phyloP scores from a whole-genome alignment of 768 basidiomycete species.

The Coprinellus aureogranulatus region DNA sequence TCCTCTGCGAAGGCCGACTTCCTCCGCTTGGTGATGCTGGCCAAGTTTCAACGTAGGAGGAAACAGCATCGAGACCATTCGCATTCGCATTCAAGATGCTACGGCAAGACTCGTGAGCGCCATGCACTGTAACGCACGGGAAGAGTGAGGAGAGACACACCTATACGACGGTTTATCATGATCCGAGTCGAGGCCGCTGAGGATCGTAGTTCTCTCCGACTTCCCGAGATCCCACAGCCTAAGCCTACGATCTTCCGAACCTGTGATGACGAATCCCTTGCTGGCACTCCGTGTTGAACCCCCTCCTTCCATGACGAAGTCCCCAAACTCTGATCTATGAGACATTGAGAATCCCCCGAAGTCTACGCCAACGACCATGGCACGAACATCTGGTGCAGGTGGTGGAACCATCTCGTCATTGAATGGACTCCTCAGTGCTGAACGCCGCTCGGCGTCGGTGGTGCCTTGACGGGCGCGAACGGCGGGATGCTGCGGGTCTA shows the following conservation, averaged over 20 bases:
- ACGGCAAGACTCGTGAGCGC: constrained; percentile 1
- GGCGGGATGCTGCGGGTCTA: constrained; percentile 7
- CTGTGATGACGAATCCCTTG: constrained; percentile 78
- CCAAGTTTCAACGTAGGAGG: constrained; percentile 67
- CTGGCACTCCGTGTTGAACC: constrained; percentile 37
- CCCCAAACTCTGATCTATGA: constrained; percentile 51
- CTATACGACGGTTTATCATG: constrained; percentile 75
- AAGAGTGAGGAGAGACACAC: constrained; percentile 33
- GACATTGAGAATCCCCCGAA: constrained; percentile 67
- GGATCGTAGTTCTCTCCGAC: constrained; percentile 68
- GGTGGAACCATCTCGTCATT: constrained; percentile 36
- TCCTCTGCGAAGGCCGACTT: constrained; percentile 71
- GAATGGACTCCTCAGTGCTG: constrained; percentile 31
- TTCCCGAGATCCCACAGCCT: constrained; percentile 84
- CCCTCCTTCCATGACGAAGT: constrained; percentile 37
- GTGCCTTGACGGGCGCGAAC: constrained; percentile 26
- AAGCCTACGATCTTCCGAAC: constrained; percentile 86
- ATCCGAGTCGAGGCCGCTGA: constrained; percentile 79
- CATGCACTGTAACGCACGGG: background rate
- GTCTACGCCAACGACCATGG: constrained; percentile 68
- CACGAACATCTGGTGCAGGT: constrained; percentile 66
- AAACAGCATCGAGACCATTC: constrained; percentile 32
- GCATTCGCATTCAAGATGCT: constrained; percentile 38
- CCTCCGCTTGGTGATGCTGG: constrained; percentile 38
- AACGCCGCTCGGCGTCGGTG: constrained; percentile 22